phyloP scores from a whole-genome alignment of 495 filamentous ascomycete genomes.

The Talaromyces ruber region DNA sequence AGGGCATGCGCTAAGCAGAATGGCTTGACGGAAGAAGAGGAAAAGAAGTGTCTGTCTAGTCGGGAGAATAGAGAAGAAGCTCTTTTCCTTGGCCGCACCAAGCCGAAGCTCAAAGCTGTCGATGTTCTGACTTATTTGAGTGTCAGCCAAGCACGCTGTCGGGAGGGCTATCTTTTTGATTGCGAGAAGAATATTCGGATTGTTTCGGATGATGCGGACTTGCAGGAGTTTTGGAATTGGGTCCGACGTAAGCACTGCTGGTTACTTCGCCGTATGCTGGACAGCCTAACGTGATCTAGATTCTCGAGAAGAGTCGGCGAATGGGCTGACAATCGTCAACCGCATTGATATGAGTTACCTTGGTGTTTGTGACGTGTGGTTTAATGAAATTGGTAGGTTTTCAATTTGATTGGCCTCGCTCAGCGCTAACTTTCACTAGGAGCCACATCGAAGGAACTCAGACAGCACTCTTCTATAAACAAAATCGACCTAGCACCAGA shows the following conservation, averaged over 20 bases:
- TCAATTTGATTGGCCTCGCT: not conserved
- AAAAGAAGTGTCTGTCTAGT: constrained; percentile 28
- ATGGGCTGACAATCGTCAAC: constrained; percentile 65
- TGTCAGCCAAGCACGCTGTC: constrained; percentile 44
- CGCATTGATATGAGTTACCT: constrained; percentile 76
- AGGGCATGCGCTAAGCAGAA: constrained; percentile 1
- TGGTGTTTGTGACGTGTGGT: constrained; percentile 77
- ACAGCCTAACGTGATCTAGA: constrained; percentile 34
- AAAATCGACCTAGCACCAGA: not conserved
- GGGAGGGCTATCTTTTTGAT: constrained; percentile 74
- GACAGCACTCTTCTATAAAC: constrained; percentile 2
- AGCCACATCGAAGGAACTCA: not conserved
- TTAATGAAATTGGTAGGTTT: constrained; percentile 55
- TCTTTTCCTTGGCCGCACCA: constrained; percentile 19
- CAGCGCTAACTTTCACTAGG: not conserved
- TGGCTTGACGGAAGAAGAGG: not conserved
- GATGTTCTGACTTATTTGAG: constrained; percentile 36
- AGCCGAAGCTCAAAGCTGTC: constrained; percentile 21
- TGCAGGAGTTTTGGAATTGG: constrained; percentile 74
- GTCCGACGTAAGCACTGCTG: constrained; percentile 46
- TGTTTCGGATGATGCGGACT: constrained; percentile 60
- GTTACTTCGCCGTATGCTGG: not conserved
- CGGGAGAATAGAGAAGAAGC: constrained; percentile 33
- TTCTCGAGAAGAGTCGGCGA: constrained; percentile 53
- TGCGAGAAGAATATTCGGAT: constrained; percentile 58